Evolutionary conservation across 2,329 filamentous ascomycete species (phyloP).

Genomic region (Dothiorella sarmentorum): DNA sequence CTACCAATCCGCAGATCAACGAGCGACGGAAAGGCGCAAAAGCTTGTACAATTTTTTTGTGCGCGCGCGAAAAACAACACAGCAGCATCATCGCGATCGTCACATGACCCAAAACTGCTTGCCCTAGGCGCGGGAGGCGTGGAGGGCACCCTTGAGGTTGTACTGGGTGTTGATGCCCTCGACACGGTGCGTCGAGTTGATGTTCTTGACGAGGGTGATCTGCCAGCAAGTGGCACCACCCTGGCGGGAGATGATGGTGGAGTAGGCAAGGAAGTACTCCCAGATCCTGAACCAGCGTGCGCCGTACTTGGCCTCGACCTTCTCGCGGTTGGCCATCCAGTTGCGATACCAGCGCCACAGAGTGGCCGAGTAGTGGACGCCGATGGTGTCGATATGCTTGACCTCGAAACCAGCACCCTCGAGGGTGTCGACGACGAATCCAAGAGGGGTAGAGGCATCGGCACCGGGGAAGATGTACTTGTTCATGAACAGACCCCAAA

Average conservation of each 20-base stretch:
- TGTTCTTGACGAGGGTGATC: constrained; percentile 82
- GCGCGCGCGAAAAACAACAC: neutral
- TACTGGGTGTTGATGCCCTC: constrained; percentile 69
- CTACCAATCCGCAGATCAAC: too few species aligned
- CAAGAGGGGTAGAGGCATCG: constrained; percentile 89
- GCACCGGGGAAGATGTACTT: constrained; percentile 98
- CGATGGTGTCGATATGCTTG: constrained; percentile 88
- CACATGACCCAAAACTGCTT: neutral
- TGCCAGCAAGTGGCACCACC: constrained; percentile 83
- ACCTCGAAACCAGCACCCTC: constrained; percentile 87
- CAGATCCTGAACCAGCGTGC: constrained; percentile 94
- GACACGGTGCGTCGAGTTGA: constrained; percentile 80
- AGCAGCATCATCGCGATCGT: neutral
- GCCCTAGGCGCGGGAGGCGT: constrained; percentile 42
- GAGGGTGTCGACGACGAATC: constrained; percentile 78
- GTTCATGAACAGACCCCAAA: constrained; percentile 99
- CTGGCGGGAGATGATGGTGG: constrained; percentile 79
- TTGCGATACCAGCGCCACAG: constrained; percentile 98
- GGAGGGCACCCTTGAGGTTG: constrained; percentile 64
- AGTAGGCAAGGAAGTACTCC: constrained; percentile 87
- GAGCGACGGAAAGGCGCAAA: neutral
- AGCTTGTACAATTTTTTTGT: neutral
- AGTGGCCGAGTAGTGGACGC: constrained; percentile 94
- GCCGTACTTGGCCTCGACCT: constrained; percentile 93
- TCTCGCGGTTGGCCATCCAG: constrained; percentile 91